phyloP scores from a whole-genome alignment of 768 basidiomycete genomes.

The Mycena olivaceomarginata region DNA sequence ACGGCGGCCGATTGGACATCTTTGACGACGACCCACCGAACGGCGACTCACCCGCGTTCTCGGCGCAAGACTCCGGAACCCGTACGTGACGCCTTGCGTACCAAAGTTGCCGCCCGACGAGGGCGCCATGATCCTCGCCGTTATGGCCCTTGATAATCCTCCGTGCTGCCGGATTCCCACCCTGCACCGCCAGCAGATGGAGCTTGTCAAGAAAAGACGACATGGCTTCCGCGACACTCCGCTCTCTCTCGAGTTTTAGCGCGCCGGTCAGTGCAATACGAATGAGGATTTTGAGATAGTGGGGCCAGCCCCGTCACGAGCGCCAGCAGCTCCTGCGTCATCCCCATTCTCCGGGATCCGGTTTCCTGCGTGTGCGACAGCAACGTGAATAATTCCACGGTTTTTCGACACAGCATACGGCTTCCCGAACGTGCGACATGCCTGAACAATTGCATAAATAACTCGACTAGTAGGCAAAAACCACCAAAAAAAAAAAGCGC shows the following conservation, averaged over 20 bases:
- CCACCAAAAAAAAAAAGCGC: conserved; percentile 47
- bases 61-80: conserved; percentile 93
- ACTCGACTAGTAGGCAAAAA: conserved; percentile 12
- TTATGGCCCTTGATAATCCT: conserved; percentile 86
- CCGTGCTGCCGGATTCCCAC: conserved; percentile 86
- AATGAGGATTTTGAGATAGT: conserved; percentile 99
- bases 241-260: conserved; percentile 95
- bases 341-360: conserved; percentile 92
- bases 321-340: conserved; percentile 97
- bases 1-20: conserved; percentile 83
- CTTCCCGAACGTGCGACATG: conserved; percentile 98
- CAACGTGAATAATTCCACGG: conserved; percentile 97
- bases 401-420: conserved; percentile 99
- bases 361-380: conserved; percentile 97
- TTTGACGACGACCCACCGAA: conserved; percentile 73
- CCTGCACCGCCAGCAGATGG: conserved; percentile 91
- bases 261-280: conserved; percentile 98
- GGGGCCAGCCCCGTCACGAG: conserved; percentile 98
- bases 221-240: conserved; percentile 89
- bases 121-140: conserved; percentile 73
- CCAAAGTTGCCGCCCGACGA: conserved; percentile 76
- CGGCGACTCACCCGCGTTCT: conserved; percentile 92
- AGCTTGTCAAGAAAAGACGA: conserved; percentile 94
- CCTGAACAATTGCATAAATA: conserved; percentile 67
- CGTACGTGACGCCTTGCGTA: conserved; percentile 93